Base-by-base conservation (phyloP, 176 grass and related monocot genomes). In the Rhynchospora tenuis region DNA sequence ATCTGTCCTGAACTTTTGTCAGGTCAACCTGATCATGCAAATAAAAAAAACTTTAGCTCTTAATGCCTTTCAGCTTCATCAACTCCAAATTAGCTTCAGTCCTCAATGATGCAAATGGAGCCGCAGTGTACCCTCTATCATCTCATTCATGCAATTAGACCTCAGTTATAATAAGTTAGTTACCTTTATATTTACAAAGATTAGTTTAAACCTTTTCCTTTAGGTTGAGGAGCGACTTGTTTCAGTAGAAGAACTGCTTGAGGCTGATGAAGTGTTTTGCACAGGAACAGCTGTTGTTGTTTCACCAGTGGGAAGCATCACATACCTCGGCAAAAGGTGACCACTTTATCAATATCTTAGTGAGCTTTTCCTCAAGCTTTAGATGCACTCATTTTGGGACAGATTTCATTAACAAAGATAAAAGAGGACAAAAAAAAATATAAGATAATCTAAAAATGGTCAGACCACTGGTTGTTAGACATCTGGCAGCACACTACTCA, bases 211-310 rank as follows among this genome's bases (percentile, higher is more conserved):
- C 74, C 59, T 87, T 62, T 0, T 22, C 76, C 83, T 78, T 78
- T 89, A 97, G 92, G 95, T 97, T 4, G 89, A 94, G 83, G 95
- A 97, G 87, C 92, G 87, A 1, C 85, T 92, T 70, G 83, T 97
- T 56, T 85, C 88, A 5, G 89, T 97, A 59, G 95, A 97, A 68
- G 95, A 97, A 57, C 54, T 97, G 52, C 89, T 97, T 59, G 92
- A 93, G 59, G 92, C 95, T 23, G 92, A 97, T 84, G 95, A 97
- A 87, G 95, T 94, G 13, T 97, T 97, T 83, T 97, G 95, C 78
- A 92, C 95, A 0, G 92, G 95, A 83, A 93, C 95, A 6, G 95
- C 95, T 74, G 90, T 97, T 23, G 92, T 97, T 14, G 86, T 97
- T 28, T 94, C 95, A 46, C 90, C 95, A 48, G 95, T 97, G 67